phyloP scores from a whole-genome alignment of 129 eudicot genomes.

The Helianthus tuberosus region DNA sequence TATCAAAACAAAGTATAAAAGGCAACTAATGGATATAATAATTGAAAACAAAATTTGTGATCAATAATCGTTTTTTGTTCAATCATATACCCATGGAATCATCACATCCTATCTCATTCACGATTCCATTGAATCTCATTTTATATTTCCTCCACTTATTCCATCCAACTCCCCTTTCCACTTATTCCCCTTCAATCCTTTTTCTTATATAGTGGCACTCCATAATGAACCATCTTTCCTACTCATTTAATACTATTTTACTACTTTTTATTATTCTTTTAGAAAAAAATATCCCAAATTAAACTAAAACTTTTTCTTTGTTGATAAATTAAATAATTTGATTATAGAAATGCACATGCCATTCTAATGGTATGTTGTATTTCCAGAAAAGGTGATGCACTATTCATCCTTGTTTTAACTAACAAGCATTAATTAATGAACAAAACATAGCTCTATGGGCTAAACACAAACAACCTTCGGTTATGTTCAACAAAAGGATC shows the following conservation, averaged over 20 bases:
- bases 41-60: background rate
- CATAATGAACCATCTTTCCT: conserved; percentile 15
- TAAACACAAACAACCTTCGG: conserved; percentile 54
- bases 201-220: conserved; percentile 21
- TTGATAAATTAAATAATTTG: background rate
- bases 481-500: conserved; percentile 61
- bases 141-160: conserved; percentile 24
- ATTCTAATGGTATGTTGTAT: background rate
- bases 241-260: background rate
- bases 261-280: no score
- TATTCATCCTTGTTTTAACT: background rate
- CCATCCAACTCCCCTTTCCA: conserved; percentile 39
- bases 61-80: conserved; percentile 5
- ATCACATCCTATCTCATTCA: conserved; percentile 16
- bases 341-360: conserved; percentile 3
- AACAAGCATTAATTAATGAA: conserved; percentile 1
- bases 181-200: conserved; percentile 19
- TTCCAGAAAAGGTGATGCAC: background rate
- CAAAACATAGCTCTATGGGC: conserved; percentile 6
- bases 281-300: background rate
- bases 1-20: no score
- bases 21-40: background rate
- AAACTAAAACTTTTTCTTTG: background rate
- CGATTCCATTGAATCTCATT: conserved; percentile 31
- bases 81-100: background rate